Base-by-base conservation (phyloP, 495 filamentous ascomycete genomes). In the Aspergillus indologenus region DNA sequence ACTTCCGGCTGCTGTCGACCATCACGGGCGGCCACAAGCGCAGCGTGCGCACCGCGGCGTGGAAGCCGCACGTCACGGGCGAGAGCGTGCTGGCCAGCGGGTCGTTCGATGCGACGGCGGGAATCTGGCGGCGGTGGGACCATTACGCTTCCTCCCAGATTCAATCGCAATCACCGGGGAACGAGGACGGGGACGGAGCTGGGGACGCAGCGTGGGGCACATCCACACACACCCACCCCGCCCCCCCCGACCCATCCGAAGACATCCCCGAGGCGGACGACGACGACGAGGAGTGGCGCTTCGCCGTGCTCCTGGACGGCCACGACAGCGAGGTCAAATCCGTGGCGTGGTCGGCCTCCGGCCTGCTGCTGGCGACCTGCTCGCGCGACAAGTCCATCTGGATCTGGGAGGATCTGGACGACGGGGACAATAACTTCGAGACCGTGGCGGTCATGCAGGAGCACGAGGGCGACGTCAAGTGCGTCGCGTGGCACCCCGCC, bases 281-380 rank as follows among this genome's bases (percentile, higher is more conserved):
- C 0, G 84, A 86, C 0, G 85, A 89, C 0, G 89, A 92, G 20
- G 90, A 91, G 53, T 98, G 92, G 91, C 85, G 87, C 17, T 92
- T 95, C 61, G 85, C 88, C 0, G 81, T 96, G 15, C 85, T 96
- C 0, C 81, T 98, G 0, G 93, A 96, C 62, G 94, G 94, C 0
- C 94, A 98, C 64, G 93, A 97, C 49, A 90, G 87, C 54, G 94
- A 98, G 70, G 87, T 98, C 65, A 98, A 98, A 68, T 83, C 79
- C 23, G 83, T 96, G 2, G 82, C 88, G 15, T 98, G 90, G 83
- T 88, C 85, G 2, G 82, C 91, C 0, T 87, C 85, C 0, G 91
- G 91, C 0, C 86, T 88, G 70, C 83, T 88, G 56, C 83, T 98
- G 4, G 94, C 94, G 6, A 96, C 92, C 0, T 98, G 92, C 68